Percentiles rank a stretch among this genome's conserved stretches.
phyloP scores from a whole-genome alignment of 116 monocot species.

The Dioscorea cayenensis region DNA sequence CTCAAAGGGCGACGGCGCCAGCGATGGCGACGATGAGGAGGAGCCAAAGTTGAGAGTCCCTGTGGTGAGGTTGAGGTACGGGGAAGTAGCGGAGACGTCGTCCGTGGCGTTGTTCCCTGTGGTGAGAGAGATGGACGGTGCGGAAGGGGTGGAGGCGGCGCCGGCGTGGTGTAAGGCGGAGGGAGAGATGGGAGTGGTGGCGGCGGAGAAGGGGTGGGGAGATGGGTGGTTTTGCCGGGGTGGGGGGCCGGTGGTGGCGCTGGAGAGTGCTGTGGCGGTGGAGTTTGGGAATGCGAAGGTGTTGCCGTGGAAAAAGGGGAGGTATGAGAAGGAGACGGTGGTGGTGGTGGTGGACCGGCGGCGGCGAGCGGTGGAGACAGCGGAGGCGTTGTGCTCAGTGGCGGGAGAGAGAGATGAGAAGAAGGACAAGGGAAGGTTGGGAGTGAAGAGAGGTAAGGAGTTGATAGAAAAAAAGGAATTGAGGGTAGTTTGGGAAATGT shows the following conservation, averaged over 20 bases:
- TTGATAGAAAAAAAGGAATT: conserved; percentile 35
- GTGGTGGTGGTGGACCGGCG: conserved; percentile 63
- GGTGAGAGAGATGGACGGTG: conserved; percentile 36
- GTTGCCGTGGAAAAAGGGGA: conserved; percentile 47
- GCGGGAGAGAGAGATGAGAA: conserved; percentile 10
- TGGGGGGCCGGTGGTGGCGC: conserved; percentile 60
- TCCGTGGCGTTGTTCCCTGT: conserved; percentile 67
- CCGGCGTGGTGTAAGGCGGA: conserved; percentile 36
- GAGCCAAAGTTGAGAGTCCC: conserved; percentile 19
- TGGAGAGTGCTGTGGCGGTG: conserved; percentile 43
- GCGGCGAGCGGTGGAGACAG: conserved; percentile 37
- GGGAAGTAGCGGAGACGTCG: conserved; percentile 78
- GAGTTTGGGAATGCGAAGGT: conserved; percentile 31
- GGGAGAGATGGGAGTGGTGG: conserved; percentile 63
- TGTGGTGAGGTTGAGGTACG: conserved; percentile 76
- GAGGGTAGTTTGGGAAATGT: conserved; percentile 45
- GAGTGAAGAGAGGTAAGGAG: conserved; percentile 65
- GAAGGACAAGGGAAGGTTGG: conserved; percentile 10
- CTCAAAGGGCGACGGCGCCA: neutral
- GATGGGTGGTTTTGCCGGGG: conserved; percentile 80
- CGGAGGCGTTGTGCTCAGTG: conserved; percentile 42
- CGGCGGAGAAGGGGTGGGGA: conserved; percentile 61
- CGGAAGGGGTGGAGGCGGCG: conserved; percentile 23
- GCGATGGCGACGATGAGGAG: conserved; percentile 10
- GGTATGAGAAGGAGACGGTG: conserved; percentile 40